Evolutionary conservation across 176 grass and related monocot species (phyloP).

Genomic region (Pharus latifolius): DNA sequence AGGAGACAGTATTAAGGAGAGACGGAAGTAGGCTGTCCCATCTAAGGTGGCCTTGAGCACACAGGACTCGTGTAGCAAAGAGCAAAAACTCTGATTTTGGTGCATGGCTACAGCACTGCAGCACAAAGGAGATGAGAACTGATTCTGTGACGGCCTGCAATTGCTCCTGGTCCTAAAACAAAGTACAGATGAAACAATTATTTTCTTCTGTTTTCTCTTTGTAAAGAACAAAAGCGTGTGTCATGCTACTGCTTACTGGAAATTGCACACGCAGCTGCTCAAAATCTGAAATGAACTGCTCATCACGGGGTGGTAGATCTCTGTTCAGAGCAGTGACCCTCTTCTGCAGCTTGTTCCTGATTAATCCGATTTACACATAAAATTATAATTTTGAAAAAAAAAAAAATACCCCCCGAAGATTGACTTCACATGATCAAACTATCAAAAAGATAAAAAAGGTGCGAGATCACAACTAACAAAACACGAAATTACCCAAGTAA

Average conservation of each 20-base stretch:
- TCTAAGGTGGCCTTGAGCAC: slow-evolving; percentile 62
- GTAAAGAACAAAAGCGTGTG: not conserved
- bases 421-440: not conserved
- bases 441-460: not conserved
- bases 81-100: slow-evolving; percentile 90
- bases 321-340: slow-evolving; percentile 63
- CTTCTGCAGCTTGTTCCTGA: slow-evolving; percentile 95
- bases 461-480: not conserved
- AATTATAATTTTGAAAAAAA: slow-evolving; percentile 5
- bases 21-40: slow-evolving; percentile 87
- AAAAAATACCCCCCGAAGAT: not conserved
- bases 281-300: slow-evolving; percentile 94
- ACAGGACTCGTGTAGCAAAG: slow-evolving; percentile 80
- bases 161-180: slow-evolving; percentile 79
- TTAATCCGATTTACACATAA: not conserved
- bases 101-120: slow-evolving; percentile 75
- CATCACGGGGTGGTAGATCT: slow-evolving; percentile 66
- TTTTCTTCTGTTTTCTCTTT: not conserved
- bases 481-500: not conserved
- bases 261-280: slow-evolving; percentile 50
- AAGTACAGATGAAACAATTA: slow-evolving; percentile 15
- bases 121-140: slow-evolving; percentile 71
- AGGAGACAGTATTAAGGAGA: slow-evolving; percentile 64
- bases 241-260: slow-evolving; percentile 43
- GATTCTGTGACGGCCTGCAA: slow-evolving; percentile 73